A percentile compares a stretch with the other conserved stretches of the same genome.
These are phyloP conservation scores for Wolfiporia cocos DNA, from an alignment of 1,284 basidiomycete species.

Conservation along the genomic window DNA sequence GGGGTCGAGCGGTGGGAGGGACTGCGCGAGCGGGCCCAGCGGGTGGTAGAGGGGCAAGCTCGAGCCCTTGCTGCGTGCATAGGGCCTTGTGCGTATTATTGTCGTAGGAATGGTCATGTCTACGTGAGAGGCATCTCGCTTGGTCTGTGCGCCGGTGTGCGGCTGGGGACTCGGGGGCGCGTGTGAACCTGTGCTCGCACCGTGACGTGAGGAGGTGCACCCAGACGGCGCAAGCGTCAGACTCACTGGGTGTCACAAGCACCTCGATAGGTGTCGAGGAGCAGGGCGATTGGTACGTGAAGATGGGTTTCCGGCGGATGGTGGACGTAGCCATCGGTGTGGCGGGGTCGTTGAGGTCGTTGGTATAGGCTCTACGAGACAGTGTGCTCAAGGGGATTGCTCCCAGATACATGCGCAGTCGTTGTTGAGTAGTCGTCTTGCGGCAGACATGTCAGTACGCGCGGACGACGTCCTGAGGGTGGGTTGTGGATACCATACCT, in stretches of 20 bases:
- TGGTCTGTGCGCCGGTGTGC: constrained; percentile 4
- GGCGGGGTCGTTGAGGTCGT: too few relatives aligned
- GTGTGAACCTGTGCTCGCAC: neutral
- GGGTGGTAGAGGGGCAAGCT: constrained; percentile 69
- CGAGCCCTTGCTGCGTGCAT: constrained; percentile 31
- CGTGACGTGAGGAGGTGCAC: neutral
- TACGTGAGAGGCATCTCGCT: neutral
- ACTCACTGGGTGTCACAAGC: constrained; percentile 9
- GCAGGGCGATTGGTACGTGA: constrained; percentile 28
- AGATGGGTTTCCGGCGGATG: constrained; percentile 26
- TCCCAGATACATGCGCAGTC: too few relatives aligned
- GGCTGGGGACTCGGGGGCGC: neutral
- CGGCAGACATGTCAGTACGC: too few relatives aligned
- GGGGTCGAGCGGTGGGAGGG: constrained; percentile 61
- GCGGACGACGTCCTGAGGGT: too few relatives aligned
- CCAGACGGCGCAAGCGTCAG: neutral
- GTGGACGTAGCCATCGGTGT: constrained; percentile 11
- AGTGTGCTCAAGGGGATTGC: too few relatives aligned
- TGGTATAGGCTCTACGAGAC: too few relatives aligned
- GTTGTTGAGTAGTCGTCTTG: too few relatives aligned
- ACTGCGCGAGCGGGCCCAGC: constrained; percentile 54
- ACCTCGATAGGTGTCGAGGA: constrained; percentile 11
- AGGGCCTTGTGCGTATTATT: constrained; percentile 5
- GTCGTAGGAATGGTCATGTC: neutral
- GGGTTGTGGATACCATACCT: too few relatives aligned